Percentiles rank a stretch among this genome's conserved stretches.
phyloP scores from a whole-genome alignment of 192 early-diverging fungal species.

The Linnemannia exigua region DNA sequence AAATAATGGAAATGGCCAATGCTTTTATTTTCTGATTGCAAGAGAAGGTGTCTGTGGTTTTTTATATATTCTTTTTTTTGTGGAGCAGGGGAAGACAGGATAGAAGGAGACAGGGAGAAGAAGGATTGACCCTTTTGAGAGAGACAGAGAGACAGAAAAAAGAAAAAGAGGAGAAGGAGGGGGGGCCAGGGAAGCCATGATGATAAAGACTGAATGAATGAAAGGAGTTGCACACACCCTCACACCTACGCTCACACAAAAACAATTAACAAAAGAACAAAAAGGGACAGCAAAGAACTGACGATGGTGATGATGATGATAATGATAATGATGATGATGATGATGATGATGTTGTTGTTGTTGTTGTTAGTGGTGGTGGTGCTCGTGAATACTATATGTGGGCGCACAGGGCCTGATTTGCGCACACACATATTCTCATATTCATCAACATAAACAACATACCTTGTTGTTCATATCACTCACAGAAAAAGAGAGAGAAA shows the following conservation, averaged over 20 bases:
- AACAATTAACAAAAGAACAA: no score
- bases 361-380: no score
- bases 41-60: not conserved
- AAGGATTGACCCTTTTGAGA: not conserved
- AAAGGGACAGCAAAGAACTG: no score
- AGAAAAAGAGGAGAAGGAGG: not conserved
- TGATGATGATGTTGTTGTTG: not conserved
- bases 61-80: not conserved
- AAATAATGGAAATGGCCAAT: not conserved
- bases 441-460: not conserved
- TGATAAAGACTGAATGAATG: not conserved
- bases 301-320: not conserved
- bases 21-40: no score
- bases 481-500: not conserved
- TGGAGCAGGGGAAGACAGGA: not conserved
- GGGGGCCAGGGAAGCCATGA: not conserved
- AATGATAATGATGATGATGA: not conserved
- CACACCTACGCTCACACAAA: not conserved
- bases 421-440: not conserved
- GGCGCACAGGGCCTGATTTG: slow-evolving; percentile 3
- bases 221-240: not conserved
- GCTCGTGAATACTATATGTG: no score
- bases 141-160: no score
- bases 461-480: not conserved
- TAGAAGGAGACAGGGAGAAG: not conserved